Evolutionary conservation across 768 basidiomycete genomes (phyloP), one percentile per base, ranked within the genome.

Genomic region (Xanthoconium purpureum): DNA sequence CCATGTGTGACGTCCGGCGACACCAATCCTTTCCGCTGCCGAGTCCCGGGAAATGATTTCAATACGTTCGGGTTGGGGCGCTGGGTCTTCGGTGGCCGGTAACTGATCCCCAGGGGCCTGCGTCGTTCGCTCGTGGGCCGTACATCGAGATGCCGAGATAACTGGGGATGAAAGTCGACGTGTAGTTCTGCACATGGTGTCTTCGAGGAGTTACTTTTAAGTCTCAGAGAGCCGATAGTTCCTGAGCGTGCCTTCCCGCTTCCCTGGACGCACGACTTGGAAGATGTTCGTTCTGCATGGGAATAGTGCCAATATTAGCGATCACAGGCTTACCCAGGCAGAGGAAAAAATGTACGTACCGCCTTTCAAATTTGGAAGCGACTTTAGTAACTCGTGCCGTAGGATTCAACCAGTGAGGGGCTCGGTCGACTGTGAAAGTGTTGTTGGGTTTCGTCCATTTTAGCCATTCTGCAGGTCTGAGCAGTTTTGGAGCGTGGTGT

Each of bases 81-180:
- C 28, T 32, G 28, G 3, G 11, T 30, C 33, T 43, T 49, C 45
- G 40, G 28, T 17, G 30, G 49, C 6, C 18, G 43, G 60, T 7
- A 52, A 35, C n/a, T 51, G 44, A 8, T 28, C n/a, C 3, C 29
- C 40, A 29, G 53, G 40, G 3, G 36, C 7, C 14, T 35, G 58
- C 6, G 45, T 35, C 7, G 43, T 28, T 43, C 18, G 60, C 2
- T 43, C 54, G 13, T 17, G 45, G 45, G 67, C 61, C 68, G 71
- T 69, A 37, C 6, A 17, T 47, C 24, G 32, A 42, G 40, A 42
- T 14, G 24, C 30, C 10, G 39, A 15, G 38, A 17, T 35, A 12
- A 8, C 33, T 24, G 24, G 24, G 24, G 24, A 24, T 24, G 24
- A 24, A 24, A 24, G 24, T 24, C 24, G 4, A 24, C 24, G 24